A percentile compares a stretch with the other conserved stretches of the same genome.
These are phyloP conservation scores for Epichloe sibirici DNA, from an alignment of 2,329 filamentous ascomycete genomes.

Conservation along the genomic window DNA sequence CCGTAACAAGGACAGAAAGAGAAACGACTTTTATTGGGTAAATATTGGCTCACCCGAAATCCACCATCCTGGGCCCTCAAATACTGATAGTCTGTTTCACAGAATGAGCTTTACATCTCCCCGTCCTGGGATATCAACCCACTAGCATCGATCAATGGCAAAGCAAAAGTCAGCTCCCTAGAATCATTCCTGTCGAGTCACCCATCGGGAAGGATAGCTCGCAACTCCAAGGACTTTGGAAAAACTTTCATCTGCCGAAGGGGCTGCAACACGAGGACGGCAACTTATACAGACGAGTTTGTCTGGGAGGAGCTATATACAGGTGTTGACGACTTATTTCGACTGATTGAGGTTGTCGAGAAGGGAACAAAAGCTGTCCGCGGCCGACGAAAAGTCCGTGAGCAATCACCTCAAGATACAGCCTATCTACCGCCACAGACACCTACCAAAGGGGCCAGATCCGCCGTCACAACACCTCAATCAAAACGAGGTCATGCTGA, in stretches of 20 bases:
- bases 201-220: slow-evolving; percentile 63
- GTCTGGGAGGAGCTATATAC: slow-evolving; percentile 76
- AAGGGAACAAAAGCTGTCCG: slow-evolving; percentile 58
- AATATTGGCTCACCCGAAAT: slow-evolving; percentile 7
- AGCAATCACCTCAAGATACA: slow-evolving; percentile 19
- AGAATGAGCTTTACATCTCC: slow-evolving; percentile 90
- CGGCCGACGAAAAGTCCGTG: slow-evolving; percentile 18
- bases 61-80: neutral
- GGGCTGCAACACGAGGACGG: slow-evolving; percentile 79
- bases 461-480: slow-evolving; percentile 18
- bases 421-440: slow-evolving; percentile 24
- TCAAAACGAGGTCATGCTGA: slow-evolving; percentile 18
- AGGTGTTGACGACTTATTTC: slow-evolving; percentile 49
- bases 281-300: slow-evolving; percentile 87
- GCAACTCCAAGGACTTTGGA: slow-evolving; percentile 59
- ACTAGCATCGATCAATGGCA: slow-evolving; percentile 80
- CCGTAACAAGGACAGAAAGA: slow-evolving; percentile 68
- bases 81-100: neutral
- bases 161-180: slow-evolving; percentile 66
- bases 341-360: slow-evolving; percentile 55
- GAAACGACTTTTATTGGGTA: slow-evolving; percentile 64
- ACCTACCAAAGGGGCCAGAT: slow-evolving; percentile 22
- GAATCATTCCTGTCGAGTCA: slow-evolving; percentile 55
- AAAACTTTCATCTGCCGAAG: slow-evolving; percentile 85
- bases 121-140: slow-evolving; percentile 79